Percentiles rank a stretch among this genome's conserved stretches.
Evolutionary conservation across 495 filamentous ascomycete species (phyloP).

Genomic region (Penicillium robsamsonii): DNA sequence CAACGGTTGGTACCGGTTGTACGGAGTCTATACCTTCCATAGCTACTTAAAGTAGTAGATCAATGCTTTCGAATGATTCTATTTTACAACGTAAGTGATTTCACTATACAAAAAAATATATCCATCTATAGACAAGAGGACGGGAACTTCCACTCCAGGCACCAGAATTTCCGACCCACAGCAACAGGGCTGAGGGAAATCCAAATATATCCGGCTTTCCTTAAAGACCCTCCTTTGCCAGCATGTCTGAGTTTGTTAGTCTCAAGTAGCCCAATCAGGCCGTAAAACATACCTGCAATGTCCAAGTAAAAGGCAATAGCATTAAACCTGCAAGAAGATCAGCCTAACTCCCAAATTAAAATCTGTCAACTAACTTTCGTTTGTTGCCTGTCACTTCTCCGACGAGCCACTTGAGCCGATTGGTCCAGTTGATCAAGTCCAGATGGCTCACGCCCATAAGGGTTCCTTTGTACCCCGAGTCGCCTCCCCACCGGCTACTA

Average conservation of each 20-base stretch:
- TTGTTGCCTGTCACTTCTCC: constrained; percentile 66
- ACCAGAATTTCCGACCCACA: constrained; percentile 13
- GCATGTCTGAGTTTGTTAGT: constrained; percentile 12
- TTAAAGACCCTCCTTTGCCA: constrained; percentile 15
- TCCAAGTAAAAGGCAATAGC: constrained; percentile 93
- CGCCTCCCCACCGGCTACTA: constrained; percentile 80
- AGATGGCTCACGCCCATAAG: constrained; percentile 85
- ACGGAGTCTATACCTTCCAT: not conserved
- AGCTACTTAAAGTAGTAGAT: not conserved
- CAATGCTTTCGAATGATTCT: not conserved
- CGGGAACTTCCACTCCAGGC: constrained; percentile 7
- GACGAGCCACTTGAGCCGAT: constrained; percentile 69
- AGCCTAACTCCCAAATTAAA: not conserved
- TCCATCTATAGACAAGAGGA: not conserved
- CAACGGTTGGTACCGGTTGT: no score
- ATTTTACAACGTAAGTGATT: not conserved
- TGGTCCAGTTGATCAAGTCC: constrained; percentile 96
- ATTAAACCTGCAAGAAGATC: constrained; percentile 59
- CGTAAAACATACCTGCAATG: constrained; percentile 62
- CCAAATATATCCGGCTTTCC: not conserved
- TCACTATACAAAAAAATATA: not conserved
- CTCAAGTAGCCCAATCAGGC: not conserved
- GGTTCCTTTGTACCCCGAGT: constrained; percentile 74
- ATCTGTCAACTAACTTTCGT: constrained; percentile 45
- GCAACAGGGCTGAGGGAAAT: constrained; percentile 3